Evolutionary conservation across 2,329 filamentous ascomycete genomes (phyloP).

Genomic region (Sodiomyces alkalinus): DNA sequence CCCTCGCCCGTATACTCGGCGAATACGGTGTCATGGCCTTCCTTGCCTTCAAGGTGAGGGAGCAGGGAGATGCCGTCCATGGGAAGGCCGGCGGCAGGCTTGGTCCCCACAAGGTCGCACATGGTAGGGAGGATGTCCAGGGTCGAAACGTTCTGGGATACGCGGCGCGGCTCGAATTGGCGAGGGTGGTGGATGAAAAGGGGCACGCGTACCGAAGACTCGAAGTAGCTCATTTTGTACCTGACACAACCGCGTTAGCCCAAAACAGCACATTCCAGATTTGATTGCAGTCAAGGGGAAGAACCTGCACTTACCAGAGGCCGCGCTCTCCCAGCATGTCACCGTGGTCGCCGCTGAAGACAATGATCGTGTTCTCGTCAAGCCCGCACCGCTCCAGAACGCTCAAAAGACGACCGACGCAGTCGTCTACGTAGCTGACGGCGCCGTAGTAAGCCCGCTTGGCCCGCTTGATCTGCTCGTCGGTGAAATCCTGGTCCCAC

Average conservation of each 20-base stretch:
- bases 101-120: conserved; percentile 63
- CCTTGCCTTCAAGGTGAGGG: conserved; percentile 53
- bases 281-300: too few relatives aligned
- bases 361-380: conserved; percentile 73
- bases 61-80: conserved; percentile 74
- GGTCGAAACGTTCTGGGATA: conserved; percentile 75
- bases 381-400: conserved; percentile 67
- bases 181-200: conserved; percentile 72
- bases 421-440: conserved; percentile 87
- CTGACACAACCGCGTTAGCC: too few relatives aligned
- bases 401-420: conserved; percentile 67
- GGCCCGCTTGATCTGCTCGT: conserved; percentile 74
- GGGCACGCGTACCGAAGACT: conserved; percentile 78
- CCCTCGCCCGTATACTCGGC: conserved; percentile 93
- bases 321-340: conserved; percentile 92
- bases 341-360: conserved; percentile 88
- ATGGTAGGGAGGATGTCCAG: conserved; percentile 83
- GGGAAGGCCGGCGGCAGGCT: conserved; percentile 54
- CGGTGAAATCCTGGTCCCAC: conserved; percentile 68
- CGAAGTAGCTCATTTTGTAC: conserved; percentile 98
- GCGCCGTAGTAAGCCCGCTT: conserved; percentile 84
- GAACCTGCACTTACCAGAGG: conserved; percentile 50
- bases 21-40: conserved; percentile 75
- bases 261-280: conserved; percentile 8
- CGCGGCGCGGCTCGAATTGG: conserved; percentile 58